Evolutionary conservation across 495 filamentous ascomycete species (phyloP).

Genomic region (Penicillium malachiteum): DNA sequence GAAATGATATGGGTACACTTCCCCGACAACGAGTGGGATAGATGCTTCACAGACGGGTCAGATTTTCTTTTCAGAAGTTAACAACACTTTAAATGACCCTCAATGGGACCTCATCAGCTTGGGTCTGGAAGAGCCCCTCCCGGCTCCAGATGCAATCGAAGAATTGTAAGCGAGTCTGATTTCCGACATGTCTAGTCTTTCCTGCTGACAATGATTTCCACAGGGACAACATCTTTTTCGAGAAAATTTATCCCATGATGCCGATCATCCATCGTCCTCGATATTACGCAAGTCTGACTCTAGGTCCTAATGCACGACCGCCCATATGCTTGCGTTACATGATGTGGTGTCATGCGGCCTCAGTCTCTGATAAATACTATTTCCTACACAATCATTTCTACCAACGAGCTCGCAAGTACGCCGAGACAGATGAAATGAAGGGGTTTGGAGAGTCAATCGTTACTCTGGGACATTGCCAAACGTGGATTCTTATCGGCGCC

Average conservation of each 20-base stretch:
- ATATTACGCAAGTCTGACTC: slow-evolving; percentile 3
- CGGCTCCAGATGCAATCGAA: slow-evolving; percentile 82
- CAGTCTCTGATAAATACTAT: slow-evolving; percentile 7
- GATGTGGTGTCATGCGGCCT: slow-evolving; percentile 10
- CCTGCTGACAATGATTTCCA: slow-evolving; percentile 22
- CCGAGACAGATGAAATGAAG: slow-evolving; percentile 87
- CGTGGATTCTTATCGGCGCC: slow-evolving; percentile 72
- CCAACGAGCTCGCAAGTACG: slow-evolving; percentile 47
- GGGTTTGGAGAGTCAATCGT: slow-evolving; percentile 88
- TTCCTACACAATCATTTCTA: slow-evolving; percentile 9
- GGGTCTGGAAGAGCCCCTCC: slow-evolving; percentile 88
- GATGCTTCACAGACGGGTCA: slow-evolving; percentile 23
- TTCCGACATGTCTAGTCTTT: neutral
- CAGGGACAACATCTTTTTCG: slow-evolving; percentile 6
- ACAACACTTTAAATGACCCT: slow-evolving; percentile 40
- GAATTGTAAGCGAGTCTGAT: slow-evolving; percentile 64
- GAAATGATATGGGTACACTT: slow-evolving; percentile 21
- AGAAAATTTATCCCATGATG: slow-evolving; percentile 9
- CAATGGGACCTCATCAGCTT: slow-evolving; percentile 94
- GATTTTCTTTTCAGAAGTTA: slow-evolving; percentile 17
- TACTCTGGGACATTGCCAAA: slow-evolving; percentile 76
- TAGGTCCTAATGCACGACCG: slow-evolving; percentile 41
- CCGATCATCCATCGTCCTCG: slow-evolving; percentile 9
- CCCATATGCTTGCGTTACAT: slow-evolving; percentile 9
- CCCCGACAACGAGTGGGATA: slow-evolving; percentile 24